Evolutionary conservation across 805 yeast genomes (phyloP).

Genomic region (Lipomyces sp.): DNA sequence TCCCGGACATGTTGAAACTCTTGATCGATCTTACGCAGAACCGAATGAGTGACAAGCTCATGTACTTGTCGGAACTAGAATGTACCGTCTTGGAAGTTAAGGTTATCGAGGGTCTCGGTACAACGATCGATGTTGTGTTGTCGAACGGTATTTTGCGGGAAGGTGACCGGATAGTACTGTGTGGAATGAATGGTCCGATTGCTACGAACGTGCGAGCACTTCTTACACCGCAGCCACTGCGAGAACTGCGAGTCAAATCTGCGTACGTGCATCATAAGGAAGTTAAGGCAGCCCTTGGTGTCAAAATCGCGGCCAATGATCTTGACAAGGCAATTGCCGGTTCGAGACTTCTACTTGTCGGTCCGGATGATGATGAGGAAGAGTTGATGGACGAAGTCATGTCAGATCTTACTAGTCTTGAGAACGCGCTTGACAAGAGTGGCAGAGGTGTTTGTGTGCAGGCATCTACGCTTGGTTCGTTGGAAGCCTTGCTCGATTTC

Average conservation of each 20-base stretch:
- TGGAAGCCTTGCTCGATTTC: slow-evolving; percentile 96
- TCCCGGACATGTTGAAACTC: slow-evolving; percentile 96
- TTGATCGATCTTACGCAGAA: slow-evolving; percentile 93
- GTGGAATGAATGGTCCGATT: slow-evolving; percentile 98
- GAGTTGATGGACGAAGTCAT: slow-evolving; percentile 97
- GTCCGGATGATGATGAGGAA: slow-evolving; percentile 97
- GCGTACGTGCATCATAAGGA: slow-evolving; percentile 96
- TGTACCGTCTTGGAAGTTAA: slow-evolving; percentile 97
- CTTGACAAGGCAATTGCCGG: slow-evolving; percentile 99
- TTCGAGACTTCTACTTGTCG: slow-evolving; percentile 91
- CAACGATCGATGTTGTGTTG: slow-evolving; percentile 95
- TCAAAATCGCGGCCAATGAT: slow-evolving; percentile 96
- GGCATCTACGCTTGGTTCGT: slow-evolving; percentile 96
- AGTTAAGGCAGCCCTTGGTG: slow-evolving; percentile 99
- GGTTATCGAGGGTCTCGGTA: slow-evolving; percentile 98
- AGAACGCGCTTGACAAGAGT: slow-evolving; percentile 91
- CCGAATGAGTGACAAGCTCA: slow-evolving; percentile 98
- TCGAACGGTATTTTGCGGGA: slow-evolving; percentile 95
- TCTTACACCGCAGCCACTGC: slow-evolving; percentile 95
- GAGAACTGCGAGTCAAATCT: slow-evolving; percentile 95
- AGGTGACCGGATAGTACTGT: slow-evolving; percentile 92
- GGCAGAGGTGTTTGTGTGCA: slow-evolving; percentile 99
- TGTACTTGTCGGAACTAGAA: slow-evolving; percentile 90
- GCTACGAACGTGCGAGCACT: slow-evolving; percentile 95
- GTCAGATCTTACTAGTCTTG: slow-evolving; percentile 94